A percentile compares a stretch with the other conserved stretches of the same genome.
Conservation (phyloP, 495 filamentous ascomycete genomes). For the Neurospora sp. region DNA sequence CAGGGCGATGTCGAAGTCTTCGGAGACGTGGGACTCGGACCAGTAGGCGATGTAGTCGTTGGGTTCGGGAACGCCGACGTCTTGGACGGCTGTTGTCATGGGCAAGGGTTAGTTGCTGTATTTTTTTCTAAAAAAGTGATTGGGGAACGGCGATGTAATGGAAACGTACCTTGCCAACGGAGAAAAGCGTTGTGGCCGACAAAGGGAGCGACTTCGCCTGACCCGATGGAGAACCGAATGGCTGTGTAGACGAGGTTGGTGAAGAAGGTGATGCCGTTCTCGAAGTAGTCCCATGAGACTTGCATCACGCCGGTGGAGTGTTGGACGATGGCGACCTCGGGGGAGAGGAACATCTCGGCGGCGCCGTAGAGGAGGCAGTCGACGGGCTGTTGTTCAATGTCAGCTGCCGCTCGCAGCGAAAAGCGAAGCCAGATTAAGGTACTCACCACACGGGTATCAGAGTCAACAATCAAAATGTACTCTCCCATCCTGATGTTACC, state of each 20-base stretch:
- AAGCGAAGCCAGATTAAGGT: not conserved
- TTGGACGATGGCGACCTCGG: conserved; percentile 49
- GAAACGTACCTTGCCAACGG: conserved; percentile 40
- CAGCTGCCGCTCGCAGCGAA: too few relatives aligned
- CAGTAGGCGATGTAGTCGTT: conserved; percentile 62
- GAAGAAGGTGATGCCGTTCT: conserved; percentile 68
- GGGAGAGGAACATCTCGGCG: conserved; percentile 63
- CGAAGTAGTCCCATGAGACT: conserved; percentile 60
- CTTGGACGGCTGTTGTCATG: conserved; percentile 62
- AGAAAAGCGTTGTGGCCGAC: conserved; percentile 67
- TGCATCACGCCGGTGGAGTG: conserved; percentile 43
- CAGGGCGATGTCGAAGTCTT: conserved; percentile 73
- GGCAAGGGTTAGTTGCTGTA: too few relatives aligned
- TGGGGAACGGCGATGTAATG: not conserved
- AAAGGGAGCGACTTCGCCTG: conserved; percentile 66
- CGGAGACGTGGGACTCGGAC: conserved; percentile 68
- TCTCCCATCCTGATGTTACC: conserved; percentile 66
- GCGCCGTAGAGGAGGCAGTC: conserved; percentile 63
- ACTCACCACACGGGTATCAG: conserved; percentile 53
- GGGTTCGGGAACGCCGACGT: conserved; percentile 51
- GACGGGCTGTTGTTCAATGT: conserved; percentile 18
- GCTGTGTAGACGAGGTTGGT: conserved; percentile 67
- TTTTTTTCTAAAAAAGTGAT: too few relatives aligned
- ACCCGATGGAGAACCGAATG: conserved; percentile 61
- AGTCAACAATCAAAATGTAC: conserved; percentile 64